phyloP scores from a whole-genome alignment of 2,329 filamentous ascomycete species.

The Diaporthe velutina region DNA sequence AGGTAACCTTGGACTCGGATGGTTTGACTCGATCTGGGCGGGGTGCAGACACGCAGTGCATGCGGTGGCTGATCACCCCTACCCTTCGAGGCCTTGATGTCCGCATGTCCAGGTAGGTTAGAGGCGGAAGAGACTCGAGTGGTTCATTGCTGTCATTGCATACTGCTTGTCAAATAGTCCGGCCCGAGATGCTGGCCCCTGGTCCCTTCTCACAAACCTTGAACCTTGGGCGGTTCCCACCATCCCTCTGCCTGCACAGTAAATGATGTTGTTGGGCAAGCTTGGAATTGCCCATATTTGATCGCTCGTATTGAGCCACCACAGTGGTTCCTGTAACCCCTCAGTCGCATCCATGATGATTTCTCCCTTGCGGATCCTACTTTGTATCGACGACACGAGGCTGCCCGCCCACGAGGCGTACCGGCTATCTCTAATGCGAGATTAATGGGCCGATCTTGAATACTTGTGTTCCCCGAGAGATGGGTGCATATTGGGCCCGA shows the following conservation, averaged over 20 bases:
- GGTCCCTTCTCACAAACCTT: slow-evolving; percentile 7
- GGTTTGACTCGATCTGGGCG: slow-evolving; percentile 1
- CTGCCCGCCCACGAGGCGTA: not conserved
- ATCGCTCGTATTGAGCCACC: not conserved
- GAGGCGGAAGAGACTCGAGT: slow-evolving; percentile 3
- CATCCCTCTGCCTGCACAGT: not conserved
- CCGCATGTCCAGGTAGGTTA: not conserved
- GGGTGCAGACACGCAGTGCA: not conserved
- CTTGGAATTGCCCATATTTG: not conserved
- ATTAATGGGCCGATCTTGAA: slow-evolving; percentile 12
- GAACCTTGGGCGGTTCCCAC: not conserved
- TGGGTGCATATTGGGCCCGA: slow-evolving; percentile 12
- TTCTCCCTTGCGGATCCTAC: not conserved
- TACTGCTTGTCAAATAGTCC: not conserved
- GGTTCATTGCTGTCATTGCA: not conserved
- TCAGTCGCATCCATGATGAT: not conserved
- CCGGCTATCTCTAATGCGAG: slow-evolving; percentile 6
- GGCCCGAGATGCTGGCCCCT: slow-evolving; percentile 15
- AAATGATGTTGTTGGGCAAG: not conserved
- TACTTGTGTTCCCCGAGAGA: not conserved
- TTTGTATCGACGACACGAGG: not conserved
- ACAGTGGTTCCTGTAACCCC: not conserved
- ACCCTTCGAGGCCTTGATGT: not conserved
- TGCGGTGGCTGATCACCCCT: slow-evolving; percentile 1
- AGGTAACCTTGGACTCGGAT: not conserved